Evolutionary conservation across 805 yeast genomes (phyloP), one percentile per base, ranked within the genome.

Genomic region (Maudiozyma serrabonitensis): DNA sequence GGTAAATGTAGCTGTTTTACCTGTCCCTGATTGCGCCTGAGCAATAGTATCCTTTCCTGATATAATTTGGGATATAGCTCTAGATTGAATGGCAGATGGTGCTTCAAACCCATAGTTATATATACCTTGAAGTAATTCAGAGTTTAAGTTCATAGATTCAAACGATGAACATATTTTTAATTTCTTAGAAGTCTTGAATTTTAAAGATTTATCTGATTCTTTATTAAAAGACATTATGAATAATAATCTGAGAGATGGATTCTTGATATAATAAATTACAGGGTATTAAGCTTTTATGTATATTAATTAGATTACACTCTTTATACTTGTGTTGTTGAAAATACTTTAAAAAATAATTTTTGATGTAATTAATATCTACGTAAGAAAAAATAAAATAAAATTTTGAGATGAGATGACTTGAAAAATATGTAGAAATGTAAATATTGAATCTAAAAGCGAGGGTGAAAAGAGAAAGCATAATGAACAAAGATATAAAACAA

Each of bases 1-100:
- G 47, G 97, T 78, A 72, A 93, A 93, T n/a, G 99, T 93, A 46
- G 98, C 99, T 2, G 99, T 93, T 70, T 93, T 93, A 71, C 99
- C 99, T 23, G 99, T 93, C 66, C 99, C 99, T 9, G 96, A 88
- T 70, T 93, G 99, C 41, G 99, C 98, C 72, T 93, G 99, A 45
- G 98, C 98, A 52, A 93, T 82, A 38, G 89, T 90, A 68, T 93
- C 99, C 67, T 88, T 81, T 35, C 97, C 98, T 57, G 82, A 80
- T 57, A 89, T 87, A 66, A 93, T 90, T 65, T 95, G 99, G 67
- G 86, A 75, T 56, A 93, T 93, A 50, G 98, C 99, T 66, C 98
- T 79, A 57, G 91, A 89, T 72, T 93, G 99, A 72, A 93, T 91
- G 35, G 99, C 89, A 34, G 97, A 89, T 46, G 99, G 99, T 48